These are phyloP conservation scores for Tricholoma sp. DNA, from an alignment of 768 basidiomycete species.

Conservation along the genomic window DNA sequence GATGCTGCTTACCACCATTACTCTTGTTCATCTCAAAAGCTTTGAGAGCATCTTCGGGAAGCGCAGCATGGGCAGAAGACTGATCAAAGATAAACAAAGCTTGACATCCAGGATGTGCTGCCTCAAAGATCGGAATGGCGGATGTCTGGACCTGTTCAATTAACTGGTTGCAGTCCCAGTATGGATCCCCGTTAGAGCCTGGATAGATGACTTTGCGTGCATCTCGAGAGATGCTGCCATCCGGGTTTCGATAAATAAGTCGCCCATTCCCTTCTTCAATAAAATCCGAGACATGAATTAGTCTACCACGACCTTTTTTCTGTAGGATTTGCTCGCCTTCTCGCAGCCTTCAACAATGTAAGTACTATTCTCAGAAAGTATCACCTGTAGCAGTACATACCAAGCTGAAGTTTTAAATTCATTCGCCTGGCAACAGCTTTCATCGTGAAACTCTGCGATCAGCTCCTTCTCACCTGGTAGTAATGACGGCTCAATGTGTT, in stretches of 20 bases:
- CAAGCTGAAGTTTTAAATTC: neutral
- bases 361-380: neutral
- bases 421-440: neutral
- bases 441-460: neutral
- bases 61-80: constrained; percentile 21
- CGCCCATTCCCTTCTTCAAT: constrained; percentile 21
- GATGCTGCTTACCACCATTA: constrained; percentile 19
- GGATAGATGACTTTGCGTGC: constrained; percentile 27
- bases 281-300: constrained; percentile 33
- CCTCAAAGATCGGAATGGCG: constrained; percentile 26
- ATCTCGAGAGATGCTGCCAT: constrained; percentile 18
- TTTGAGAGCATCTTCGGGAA: constrained; percentile 18
- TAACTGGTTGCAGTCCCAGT: constrained; percentile 29
- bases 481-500: neutral
- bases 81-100: no score
- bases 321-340: neutral
- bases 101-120: constrained; percentile 18
- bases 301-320: constrained; percentile 24
- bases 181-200: constrained; percentile 24
- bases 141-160: constrained; percentile 20
- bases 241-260: constrained; percentile 14
- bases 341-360: neutral
- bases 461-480: neutral
- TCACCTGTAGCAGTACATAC: neutral
- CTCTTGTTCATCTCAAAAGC: constrained; percentile 20